Percentiles rank a stretch among this genome's conserved stretches.
phyloP scores from a whole-genome alignment of 2,329 filamentous ascomycete species.

The Aspergillus luchuensis region DNA sequence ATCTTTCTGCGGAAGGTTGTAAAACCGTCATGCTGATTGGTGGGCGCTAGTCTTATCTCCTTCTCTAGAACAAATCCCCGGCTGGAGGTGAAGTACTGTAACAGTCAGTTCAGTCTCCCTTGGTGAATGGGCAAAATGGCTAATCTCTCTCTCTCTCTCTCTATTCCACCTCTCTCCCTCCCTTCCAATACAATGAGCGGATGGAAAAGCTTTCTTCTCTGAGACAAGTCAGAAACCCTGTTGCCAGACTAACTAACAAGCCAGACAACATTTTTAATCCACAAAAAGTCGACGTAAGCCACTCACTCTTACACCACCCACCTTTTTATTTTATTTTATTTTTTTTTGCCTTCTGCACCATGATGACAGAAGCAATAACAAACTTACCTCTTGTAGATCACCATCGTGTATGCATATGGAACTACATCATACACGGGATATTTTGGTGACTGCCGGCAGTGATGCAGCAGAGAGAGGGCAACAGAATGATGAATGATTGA shows the following conservation, averaged over 20 bases:
- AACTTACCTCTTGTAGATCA: neutral
- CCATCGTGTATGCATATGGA: neutral
- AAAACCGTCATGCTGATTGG: constrained; percentile 37
- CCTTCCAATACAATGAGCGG: neutral
- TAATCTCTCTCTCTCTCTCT: neutral
- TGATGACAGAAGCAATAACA: neutral
- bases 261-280: neutral
- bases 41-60: constrained; percentile 32
- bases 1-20: constrained; percentile 35
- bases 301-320: neutral
- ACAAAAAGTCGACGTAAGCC: neutral
- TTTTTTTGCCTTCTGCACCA: neutral
- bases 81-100: constrained; percentile 4
- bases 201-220: neutral
- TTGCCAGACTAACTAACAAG: neutral
- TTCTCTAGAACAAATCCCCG: constrained; percentile 16
- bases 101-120: neutral
- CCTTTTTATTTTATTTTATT: too few relatives aligned
- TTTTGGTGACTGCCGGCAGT: neutral
- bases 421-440: neutral
- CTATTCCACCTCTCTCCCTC: neutral
- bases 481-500: neutral
- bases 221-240: neutral
- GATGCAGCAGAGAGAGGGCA: neutral
- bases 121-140: too few relatives aligned